Conservation (phyloP, 768 basidiomycete species). For the Paxillus rubicundulus region DNA sequence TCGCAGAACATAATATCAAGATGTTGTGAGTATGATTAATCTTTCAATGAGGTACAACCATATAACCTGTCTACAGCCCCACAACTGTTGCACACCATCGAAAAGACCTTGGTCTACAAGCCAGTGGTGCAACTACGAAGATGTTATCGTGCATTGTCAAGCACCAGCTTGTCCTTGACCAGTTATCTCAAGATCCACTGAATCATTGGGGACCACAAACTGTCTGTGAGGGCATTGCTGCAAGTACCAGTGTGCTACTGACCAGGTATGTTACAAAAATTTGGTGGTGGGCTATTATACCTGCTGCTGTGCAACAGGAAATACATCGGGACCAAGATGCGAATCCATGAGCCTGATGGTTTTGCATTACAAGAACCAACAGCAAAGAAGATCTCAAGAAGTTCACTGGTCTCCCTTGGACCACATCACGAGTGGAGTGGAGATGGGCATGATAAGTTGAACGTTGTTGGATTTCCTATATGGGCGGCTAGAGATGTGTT, state of each 20-base stretch:
- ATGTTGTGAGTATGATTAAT: background rate
- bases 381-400: constrained; percentile 23
- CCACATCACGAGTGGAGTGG: constrained; percentile 35
- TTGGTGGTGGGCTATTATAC: too few relatives aligned
- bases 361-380: constrained; percentile 25
- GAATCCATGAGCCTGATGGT: constrained; percentile 18
- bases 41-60: background rate
- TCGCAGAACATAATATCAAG: constrained; percentile 24
- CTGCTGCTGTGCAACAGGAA: constrained; percentile 2
- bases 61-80: constrained; percentile 22
- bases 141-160: constrained; percentile 10
- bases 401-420: constrained; percentile 12
- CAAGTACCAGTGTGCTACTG: constrained; percentile 12
- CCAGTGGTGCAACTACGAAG: constrained; percentile 24
- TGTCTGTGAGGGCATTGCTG: constrained; percentile 20
- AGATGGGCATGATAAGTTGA: constrained; percentile 37
- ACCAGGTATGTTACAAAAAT: too few relatives aligned
- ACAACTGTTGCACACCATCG: constrained; percentile 24
- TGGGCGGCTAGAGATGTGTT: constrained; percentile 29
- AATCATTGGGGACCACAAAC: constrained; percentile 15
- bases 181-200: constrained; percentile 22
- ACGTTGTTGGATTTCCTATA: constrained; percentile 31
- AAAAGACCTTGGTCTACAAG: constrained; percentile 25
- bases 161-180: constrained; percentile 21
- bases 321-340: constrained; percentile 20